Evolutionary conservation across 768 basidiomycete species (phyloP), one percentile per base, ranked within the genome.

Genomic region (Kwoniella bestiolae): DNA sequence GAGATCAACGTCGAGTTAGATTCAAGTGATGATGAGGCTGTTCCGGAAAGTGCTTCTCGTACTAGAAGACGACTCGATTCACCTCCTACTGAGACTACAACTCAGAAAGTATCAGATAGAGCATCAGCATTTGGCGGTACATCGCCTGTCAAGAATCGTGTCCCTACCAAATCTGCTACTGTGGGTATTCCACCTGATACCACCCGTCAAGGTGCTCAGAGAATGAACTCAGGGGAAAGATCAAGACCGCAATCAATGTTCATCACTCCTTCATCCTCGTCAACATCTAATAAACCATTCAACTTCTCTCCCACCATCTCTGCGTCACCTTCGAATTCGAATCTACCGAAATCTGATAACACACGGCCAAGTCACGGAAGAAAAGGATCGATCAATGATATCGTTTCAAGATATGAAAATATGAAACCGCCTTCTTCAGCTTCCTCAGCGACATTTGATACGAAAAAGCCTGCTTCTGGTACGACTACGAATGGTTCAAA

Each of bases 331-430:
- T 41, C 56, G 38, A 26, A 28, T 35, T 44, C 60, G 9, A 57
- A 16, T 21, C 25, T 56, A n/a, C 47, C 65, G 7, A 28, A 35
- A 23, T n/a, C 53, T 1, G 59, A 59, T 18, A 51, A 34, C 0
- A 21, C 47, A 14, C 55, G 72, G 28, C 69, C 76, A n/a, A 49
- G 55, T 11, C 72, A 78, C 34, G 51, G 59, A 14, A 63, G 78
- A 7, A 71, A 75, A 65, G 72, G 74, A 12, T 76, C 75, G 18
- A 76, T 79, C 50, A 76, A 67, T n/a, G 75, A 76, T 47, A 78
- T 79, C 41, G 73, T 79, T 2, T 65, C 73, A 18, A 60, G 60
- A 46, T 79, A 67, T 65, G 78, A 79, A 60, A 52, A 44, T 23
- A 53, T 76, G 59, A 61, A 65, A n/a, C 68, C 75, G 5, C 49